These are phyloP conservation scores for Pyricularia sp. DNA, from an alignment of 2,329 filamentous ascomycete genomes.

Conservation along the genomic window DNA sequence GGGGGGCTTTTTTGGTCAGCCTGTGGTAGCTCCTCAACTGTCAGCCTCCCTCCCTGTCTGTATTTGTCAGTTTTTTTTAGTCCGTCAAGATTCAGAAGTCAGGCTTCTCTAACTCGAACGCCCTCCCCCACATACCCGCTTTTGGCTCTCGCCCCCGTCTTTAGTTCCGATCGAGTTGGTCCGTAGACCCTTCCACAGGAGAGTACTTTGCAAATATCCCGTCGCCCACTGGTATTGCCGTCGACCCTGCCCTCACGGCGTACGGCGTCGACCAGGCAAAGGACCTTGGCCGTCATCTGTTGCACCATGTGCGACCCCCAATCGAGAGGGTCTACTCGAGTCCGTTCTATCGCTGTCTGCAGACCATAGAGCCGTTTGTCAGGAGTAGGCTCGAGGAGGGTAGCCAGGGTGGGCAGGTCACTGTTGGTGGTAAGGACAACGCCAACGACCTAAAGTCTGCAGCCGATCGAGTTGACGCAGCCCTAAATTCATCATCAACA, in stretches of 20 bases:
- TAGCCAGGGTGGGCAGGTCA: neutral
- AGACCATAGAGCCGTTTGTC: conserved; percentile 68
- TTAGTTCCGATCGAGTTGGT: conserved; percentile 86
- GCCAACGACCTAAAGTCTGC: neutral
- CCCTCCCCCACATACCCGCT: neutral
- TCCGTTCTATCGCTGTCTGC: conserved; percentile 79
- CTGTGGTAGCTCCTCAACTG: neutral
- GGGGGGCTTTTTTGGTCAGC: neutral
- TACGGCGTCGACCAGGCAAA: conserved; percentile 78
- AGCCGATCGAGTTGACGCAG: neutral
- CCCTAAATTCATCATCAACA: neutral
- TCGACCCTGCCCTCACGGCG: conserved; percentile 78
- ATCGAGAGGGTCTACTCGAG: conserved; percentile 74
- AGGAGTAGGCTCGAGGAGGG: neutral
- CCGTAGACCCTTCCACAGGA: conserved; percentile 71
- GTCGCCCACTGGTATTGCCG: conserved; percentile 79
- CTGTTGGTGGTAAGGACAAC: neutral
- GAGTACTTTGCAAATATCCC: conserved; percentile 63
- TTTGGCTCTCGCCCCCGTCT: conserved; percentile 7
- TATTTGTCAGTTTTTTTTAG: neutral
- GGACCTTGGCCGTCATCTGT: conserved; percentile 62
- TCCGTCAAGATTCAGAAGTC: neutral
- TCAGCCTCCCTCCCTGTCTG: neutral
- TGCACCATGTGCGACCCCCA: conserved; percentile 44
- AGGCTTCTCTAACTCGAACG: neutral